Evolutionary conservation across 768 basidiomycete genomes (phyloP).

Genomic region (Tulasnella calospora): DNA sequence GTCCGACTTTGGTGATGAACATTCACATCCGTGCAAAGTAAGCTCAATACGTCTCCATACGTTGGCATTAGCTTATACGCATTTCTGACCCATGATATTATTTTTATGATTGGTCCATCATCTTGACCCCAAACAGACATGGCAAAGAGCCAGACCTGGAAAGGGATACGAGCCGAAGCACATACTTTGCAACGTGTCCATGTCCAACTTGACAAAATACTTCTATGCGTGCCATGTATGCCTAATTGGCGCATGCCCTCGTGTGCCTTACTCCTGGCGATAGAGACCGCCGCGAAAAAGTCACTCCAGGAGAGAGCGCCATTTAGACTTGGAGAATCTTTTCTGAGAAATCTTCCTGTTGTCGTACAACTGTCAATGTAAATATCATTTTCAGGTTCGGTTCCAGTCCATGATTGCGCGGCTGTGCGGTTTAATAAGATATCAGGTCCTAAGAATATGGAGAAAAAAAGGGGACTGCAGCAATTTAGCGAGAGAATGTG

Average conservation of each 20-base stretch:
- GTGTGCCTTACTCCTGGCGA: neutral
- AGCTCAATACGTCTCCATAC: neutral
- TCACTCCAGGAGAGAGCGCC: neutral
- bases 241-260: neutral
- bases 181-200: neutral
- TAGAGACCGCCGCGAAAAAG: neutral
- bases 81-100: too few species aligned
- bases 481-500: too few species aligned
- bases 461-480: too few species aligned
- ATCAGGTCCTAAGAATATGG: neutral
- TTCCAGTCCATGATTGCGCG: neutral
- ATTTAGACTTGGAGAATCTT: too few species aligned
- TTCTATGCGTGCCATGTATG: neutral
- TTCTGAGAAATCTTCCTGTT: too few species aligned
- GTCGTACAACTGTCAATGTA: too few species aligned
- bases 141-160: neutral
- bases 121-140: neutral
- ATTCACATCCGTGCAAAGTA: neutral
- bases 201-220: neutral
- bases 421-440: neutral
- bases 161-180: too few species aligned
- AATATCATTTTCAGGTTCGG: neutral
- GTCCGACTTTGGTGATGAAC: neutral
- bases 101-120: neutral
- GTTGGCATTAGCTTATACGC: neutral